A percentile compares a stretch with the other conserved stretches of the same genome.
These are phyloP conservation scores for Rutstroemia sp. DNA, from an alignment of 2,329 filamentous ascomycete genomes.

Conservation along the genomic window DNA sequence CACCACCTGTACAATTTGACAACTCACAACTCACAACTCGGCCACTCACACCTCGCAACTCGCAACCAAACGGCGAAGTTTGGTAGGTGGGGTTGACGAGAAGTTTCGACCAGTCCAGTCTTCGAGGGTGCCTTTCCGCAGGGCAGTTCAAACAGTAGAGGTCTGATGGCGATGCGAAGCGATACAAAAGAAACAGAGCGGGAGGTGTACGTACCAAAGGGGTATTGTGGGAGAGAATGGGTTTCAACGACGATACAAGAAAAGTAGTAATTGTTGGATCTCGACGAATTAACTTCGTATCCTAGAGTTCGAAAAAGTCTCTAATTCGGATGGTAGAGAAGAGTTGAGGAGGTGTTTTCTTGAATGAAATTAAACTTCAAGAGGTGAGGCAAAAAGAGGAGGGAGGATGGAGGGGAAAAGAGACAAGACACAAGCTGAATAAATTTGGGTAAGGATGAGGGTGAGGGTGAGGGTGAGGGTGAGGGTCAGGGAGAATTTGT, in stretches of 20 bases:
- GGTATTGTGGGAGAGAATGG: neutral
- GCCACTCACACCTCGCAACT: no score
- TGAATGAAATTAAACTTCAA: neutral
- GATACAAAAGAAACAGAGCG: neutral
- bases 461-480: neutral
- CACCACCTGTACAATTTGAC: conserved; percentile 1
- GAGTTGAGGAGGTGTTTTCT: neutral
- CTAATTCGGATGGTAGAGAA: neutral
- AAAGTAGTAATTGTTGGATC: neutral
- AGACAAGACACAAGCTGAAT: neutral
- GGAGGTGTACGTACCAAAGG: conserved; percentile 5
- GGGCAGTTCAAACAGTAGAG: neutral
- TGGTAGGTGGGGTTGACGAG: neutral
- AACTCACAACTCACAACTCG: conserved; percentile 8
- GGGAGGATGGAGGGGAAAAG: neutral
- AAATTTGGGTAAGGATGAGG: neutral
- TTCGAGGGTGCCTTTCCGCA: neutral
- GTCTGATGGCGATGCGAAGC: neutral
- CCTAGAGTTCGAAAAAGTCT: neutral
- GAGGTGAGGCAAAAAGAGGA: neutral
- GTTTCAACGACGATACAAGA: neutral
- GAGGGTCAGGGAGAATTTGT: no score
- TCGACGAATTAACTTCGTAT: neutral
- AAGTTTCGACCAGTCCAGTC: neutral
- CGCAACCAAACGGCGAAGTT: neutral